phyloP scores from a whole-genome alignment of 495 filamentous ascomycete genomes.

The Coniosporium apollinis region DNA sequence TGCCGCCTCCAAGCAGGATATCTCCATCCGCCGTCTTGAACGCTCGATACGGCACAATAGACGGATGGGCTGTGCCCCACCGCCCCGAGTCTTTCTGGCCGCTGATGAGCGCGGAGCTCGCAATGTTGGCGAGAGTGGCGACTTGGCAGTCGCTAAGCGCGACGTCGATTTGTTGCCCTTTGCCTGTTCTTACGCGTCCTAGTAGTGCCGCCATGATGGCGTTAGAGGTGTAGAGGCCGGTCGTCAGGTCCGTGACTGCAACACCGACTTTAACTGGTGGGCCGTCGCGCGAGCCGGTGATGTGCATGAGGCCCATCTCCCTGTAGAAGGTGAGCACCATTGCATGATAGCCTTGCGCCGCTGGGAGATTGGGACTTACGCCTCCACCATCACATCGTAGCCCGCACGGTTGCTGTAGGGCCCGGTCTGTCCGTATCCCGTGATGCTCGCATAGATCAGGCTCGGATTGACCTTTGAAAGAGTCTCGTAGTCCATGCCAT shows the following conservation, averaged over 20 bases:
- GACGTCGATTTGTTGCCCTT: conserved; percentile 85
- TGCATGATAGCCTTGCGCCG: background rate
- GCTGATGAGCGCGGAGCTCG: conserved; percentile 79
- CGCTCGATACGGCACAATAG: conserved; percentile 85
- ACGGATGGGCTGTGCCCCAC: conserved; percentile 96
- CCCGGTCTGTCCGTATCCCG: conserved; percentile 77
- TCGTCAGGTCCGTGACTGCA: conserved; percentile 90
- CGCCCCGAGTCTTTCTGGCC: conserved; percentile 73
- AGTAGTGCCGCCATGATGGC: conserved; percentile 88
- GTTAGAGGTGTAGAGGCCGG: conserved; percentile 93
- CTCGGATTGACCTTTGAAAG: conserved; percentile 62
- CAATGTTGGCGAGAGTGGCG: conserved; percentile 81
- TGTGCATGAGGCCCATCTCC: conserved; percentile 96
- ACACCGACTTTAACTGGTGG: conserved; percentile 95
- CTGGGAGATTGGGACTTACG: conserved; percentile 19
- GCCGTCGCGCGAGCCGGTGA: conserved; percentile 73
- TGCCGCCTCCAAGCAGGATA: conserved; percentile 83
- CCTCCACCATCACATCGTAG: conserved; percentile 99
- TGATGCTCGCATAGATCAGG: conserved; percentile 57
- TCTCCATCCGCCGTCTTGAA: conserved; percentile 91
- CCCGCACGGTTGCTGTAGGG: conserved; percentile 80
- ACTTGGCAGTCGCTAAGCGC: conserved; percentile 87
- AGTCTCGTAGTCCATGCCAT: conserved; percentile 70
- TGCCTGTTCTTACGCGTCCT: conserved; percentile 45
- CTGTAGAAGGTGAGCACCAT: conserved; percentile 10